Base-by-base conservation (phyloP, 2,329 filamentous ascomycete genomes). In the Grosmannia penicillata region DNA sequence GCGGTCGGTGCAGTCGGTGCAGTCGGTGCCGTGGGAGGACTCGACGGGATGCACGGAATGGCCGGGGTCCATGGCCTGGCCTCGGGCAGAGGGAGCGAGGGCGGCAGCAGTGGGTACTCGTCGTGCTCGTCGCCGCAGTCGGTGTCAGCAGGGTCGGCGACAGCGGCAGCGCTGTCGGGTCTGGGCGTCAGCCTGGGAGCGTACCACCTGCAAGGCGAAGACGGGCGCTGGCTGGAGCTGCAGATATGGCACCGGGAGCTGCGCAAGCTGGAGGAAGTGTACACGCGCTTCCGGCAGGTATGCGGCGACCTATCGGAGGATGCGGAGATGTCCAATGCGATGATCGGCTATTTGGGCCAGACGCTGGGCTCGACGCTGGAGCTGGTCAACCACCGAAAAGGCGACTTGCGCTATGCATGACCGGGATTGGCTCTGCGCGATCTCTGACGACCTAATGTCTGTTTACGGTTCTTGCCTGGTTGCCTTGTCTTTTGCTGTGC, bases 191-290 rank as follows among this genome's bases (percentile, higher is more conserved):
- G 59, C 23, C 52, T 67, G 17, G 63, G 63, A 4, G 57, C 55
- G 4, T 66, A 65, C 45, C 59, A 60, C n/a, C 50, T 65, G 18
- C 57, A 59, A 22, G 54, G 57, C n/a, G 62, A 66, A 39, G 61
- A 67, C 41, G 58, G 60, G 10, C 52, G 59, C 31, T 63, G 63
- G 60, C 45, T 68, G 8, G 61, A 68, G 50, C 58, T 65, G 19
- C 61, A 67, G 47, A 62, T 68, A 9, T 49, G 69, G 18, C 52
- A 58, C n/a, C 50, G 61, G n/a, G 66, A 69, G 47, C 51, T 70
- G 21, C 53, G 56, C 27, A 66, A 63, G 49, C 54, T 70, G 25
- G 58, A 67, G 39, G 60, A 63, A 30, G 56, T 67, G 9, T 64
- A 67, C 41, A 47, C 53, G 4, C 58, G 56, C 24, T 66, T 66